Evolutionary conservation across 2,329 filamentous ascomycete genomes (phyloP), one percentile per base, ranked within the genome.

Genomic region (Exserohilum turcica): DNA sequence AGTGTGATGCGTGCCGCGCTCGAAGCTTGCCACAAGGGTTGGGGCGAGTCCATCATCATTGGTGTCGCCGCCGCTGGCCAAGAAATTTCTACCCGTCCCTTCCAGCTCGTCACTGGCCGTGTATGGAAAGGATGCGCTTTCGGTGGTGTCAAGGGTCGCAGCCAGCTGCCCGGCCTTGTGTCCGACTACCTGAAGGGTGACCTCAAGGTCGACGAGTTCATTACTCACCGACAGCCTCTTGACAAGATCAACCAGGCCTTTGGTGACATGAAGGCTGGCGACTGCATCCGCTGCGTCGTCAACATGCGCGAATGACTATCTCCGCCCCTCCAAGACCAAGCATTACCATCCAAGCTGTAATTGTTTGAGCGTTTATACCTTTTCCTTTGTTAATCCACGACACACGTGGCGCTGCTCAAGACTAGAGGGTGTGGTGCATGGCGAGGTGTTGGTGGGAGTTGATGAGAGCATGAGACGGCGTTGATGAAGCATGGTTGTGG

Each of bases 131-230:
- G 94, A 48, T 97, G 93, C 74, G 94, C 94, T 15, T 99, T 99
- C 71, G 94, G 94, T 65, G 94, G 94, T 68, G 92, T 99, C 83
- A 99, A 97, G 84, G 94, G 94, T 66, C 92, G 94, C 72, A 88
- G 90, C 29, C 94, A 99, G 80, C 86, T 99, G 62, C 89, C 90
- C 42, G 87, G 84, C 54, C 86, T 99, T 35, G 92, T 99, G 19
- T 80, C 86, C 64, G 93, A 97, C 78, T 99, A 99, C 80, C 83
- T 95, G 76, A 84, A 84, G 47, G 92, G 92, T 67, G 85, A 89
- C 73, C 87, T 99, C 73, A 97, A 97, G 87, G 94, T 97, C 39
- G 93, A 97, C 74, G 94, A 99, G 81, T 97, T 97, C 82, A 97
- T 99, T 80, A 99, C 94, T 28, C 94, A 99, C 81, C 87, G 92